phyloP scores from a whole-genome alignment of 495 filamentous ascomycete species.

The Darksidea phi region DNA sequence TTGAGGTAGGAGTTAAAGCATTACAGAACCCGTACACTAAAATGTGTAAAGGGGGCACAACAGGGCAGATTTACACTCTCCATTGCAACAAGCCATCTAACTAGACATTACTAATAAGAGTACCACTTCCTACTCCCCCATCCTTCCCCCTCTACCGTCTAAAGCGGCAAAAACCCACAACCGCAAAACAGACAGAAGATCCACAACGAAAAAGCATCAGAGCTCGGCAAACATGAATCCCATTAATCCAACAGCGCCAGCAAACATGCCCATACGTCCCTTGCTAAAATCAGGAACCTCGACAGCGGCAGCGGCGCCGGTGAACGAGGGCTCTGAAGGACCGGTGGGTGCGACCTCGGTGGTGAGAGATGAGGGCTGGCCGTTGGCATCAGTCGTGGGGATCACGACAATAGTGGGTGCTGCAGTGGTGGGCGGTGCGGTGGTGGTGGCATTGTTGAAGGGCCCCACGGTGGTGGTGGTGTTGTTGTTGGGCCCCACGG shows the following conservation, averaged over 20 bases:
- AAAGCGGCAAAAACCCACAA: background rate
- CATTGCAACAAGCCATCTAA: too few species aligned
- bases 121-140: background rate
- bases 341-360: background rate
- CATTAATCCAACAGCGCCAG: constrained; percentile 22
- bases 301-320: constrained; percentile 13
- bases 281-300: constrained; percentile 9
- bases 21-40: too few species aligned
- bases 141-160: background rate
- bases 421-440: background rate
- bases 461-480: constrained; percentile 2
- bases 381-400: constrained; percentile 21
- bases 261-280: constrained; percentile 3
- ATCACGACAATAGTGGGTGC: constrained; percentile 8
- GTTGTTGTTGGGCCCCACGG: background rate
- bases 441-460: background rate
- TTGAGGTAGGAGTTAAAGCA: too few species aligned
- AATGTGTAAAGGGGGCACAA: too few species aligned
- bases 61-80: too few species aligned
- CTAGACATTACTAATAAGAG: too few species aligned
- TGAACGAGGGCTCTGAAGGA: constrained; percentile 4
- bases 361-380: constrained; percentile 11
- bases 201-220: constrained; percentile 12
- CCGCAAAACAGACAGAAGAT: constrained; percentile 4
- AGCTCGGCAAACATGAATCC: constrained; percentile 29